phyloP scores from a whole-genome alignment of 2,329 filamentous ascomycete species.

The Nectriaceae sp. region DNA sequence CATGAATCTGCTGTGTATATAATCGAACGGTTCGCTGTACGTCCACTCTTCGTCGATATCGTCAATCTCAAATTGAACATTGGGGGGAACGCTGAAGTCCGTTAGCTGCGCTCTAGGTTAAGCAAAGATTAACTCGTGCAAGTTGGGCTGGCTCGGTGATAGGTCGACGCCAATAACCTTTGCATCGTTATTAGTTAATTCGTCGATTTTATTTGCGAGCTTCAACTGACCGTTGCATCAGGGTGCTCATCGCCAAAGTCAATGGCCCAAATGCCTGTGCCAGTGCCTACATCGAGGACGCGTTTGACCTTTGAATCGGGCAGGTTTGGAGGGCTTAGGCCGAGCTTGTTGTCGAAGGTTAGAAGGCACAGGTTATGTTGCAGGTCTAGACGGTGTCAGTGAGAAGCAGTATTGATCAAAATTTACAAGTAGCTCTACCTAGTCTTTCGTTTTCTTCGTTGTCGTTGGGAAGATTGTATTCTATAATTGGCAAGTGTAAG shows the following conservation, averaged over 20 bases:
- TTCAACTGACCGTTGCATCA: background rate
- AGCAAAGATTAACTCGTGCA: background rate
- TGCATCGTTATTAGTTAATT: background rate
- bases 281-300: background rate
- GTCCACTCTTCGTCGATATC: background rate
- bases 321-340: background rate
- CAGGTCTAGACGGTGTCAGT: background rate
- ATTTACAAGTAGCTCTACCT: background rate
- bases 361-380: background rate
- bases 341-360: background rate
- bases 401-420: background rate
- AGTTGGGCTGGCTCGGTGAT: background rate
- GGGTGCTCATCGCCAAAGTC: background rate
- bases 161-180: constrained; percentile 1
- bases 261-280: background rate
- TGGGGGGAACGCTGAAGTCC: background rate
- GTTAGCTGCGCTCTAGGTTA: background rate
- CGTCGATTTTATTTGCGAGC: background rate
- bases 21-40: background rate
- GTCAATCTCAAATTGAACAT: background rate
- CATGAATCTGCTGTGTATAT: background rate
- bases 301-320: background rate
- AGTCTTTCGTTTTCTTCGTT: background rate
- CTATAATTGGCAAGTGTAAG: background rate
- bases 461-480: background rate